Evolutionary conservation across 106 monocot species (phyloP).

Genomic region (Acorus calamus): DNA sequence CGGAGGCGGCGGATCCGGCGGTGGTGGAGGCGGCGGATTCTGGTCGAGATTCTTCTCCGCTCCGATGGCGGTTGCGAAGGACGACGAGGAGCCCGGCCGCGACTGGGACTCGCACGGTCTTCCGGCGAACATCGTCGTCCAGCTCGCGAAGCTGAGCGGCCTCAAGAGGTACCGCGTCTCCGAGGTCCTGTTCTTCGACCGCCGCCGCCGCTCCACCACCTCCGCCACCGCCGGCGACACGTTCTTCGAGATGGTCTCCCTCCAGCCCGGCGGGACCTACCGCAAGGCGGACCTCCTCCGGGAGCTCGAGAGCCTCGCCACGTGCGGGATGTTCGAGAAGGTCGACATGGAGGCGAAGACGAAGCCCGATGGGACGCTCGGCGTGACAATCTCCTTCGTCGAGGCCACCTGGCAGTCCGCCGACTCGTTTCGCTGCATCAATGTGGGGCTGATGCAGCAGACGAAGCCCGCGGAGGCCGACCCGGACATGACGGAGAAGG

Average conservation of each 20-base stretch:
- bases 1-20: slow-evolving; percentile 32
- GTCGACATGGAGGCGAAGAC: slow-evolving; percentile 86
- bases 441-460: slow-evolving; percentile 82
- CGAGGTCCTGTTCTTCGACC: slow-evolving; percentile 80
- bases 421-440: slow-evolving; percentile 77
- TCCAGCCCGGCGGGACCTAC: slow-evolving; percentile 76
- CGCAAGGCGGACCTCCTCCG: slow-evolving; percentile 76
- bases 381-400: slow-evolving; percentile 54
- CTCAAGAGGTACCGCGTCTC: slow-evolving; percentile 88
- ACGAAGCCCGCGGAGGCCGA: slow-evolving; percentile 77
- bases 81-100: slow-evolving; percentile 18
- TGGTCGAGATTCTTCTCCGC: slow-evolving; percentile 59
- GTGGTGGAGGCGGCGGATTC: slow-evolving; percentile 46
- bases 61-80: slow-evolving; percentile 37
- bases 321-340: slow-evolving; percentile 97
- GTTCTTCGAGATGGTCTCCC: slow-evolving; percentile 98
- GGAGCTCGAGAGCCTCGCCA: slow-evolving; percentile 81
- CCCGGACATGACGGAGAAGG: slow-evolving; percentile 87
- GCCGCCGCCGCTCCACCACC: slow-evolving; percentile 23
- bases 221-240: slow-evolving; percentile 56
- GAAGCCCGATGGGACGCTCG: slow-evolving; percentile 78
- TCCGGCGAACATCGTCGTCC: slow-evolving; percentile 64
- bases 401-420: slow-evolving; percentile 97
- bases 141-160: slow-evolving; percentile 73
- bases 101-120: slow-evolving; percentile 91